Base-by-base conservation (phyloP, 257 asterid species). In the Petunia axillaris region DNA sequence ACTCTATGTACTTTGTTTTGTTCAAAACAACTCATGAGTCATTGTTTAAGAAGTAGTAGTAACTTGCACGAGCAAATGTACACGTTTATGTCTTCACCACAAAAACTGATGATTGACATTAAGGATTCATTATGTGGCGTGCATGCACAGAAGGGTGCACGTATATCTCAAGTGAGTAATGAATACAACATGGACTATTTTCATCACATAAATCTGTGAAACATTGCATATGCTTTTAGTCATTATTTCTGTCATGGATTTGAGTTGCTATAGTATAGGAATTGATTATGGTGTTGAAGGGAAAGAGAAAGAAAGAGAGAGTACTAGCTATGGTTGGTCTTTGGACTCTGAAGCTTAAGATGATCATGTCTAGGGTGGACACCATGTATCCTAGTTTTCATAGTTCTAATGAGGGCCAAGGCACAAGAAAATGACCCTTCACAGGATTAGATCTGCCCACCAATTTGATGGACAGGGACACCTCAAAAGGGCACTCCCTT, bases 381-480 rank as follows among this genome's bases (percentile, higher is more conserved):
- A 59, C 6, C 8, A 63, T 58, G 67, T 58, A 57, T 77, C 40
- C 35, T 10, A n/a, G 44, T 39, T 37, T 37, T 65, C 50, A 46
- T 36, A 67, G 16, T 76, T 4, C 46, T n/a, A 41, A 41, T 25
- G 48, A 77, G 62, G 75, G 78, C 77, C 63, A 25, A 44, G 79
- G 80, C 82, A 65, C 58, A 79, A 85, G 94, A 92, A 87, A 90
- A 78, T 79, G 92, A 90, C 95, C 64, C 82, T 83, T 86, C 92
- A 82, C 83, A 86, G 86, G 78, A 37, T 76, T 79, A 77, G 85
- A 64, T 82, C 64, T 82, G 82, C 79, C 86, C 84, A 57, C 54
- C 65, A 81, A 66, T 59, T 75, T 78, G 83, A 73, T 9, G 81
- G 84, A 89, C 65, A 65, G 44, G 62, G 94, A 89, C 93, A 68